Conservation (phyloP, 331 rosid genomes). For the Erythrophleum ivorense region DNA sequence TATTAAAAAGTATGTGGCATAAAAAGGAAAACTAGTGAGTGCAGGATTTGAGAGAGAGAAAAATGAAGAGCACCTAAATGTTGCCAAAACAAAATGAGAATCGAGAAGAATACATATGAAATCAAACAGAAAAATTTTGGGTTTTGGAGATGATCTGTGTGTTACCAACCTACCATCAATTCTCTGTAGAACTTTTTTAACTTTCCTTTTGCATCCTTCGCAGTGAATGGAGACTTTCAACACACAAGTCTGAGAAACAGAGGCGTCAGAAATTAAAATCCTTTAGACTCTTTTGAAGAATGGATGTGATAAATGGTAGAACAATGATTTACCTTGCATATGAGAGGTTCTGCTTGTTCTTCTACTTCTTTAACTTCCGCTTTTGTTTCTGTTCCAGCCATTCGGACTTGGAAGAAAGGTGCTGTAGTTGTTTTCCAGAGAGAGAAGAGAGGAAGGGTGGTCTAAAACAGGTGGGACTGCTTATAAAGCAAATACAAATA, state of each 20-base stretch:
- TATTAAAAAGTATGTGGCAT: neutral
- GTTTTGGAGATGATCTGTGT: constrained; percentile 1
- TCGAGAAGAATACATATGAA: neutral
- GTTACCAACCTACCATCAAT: constrained; percentile 55
- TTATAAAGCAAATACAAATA: constrained; percentile 39
- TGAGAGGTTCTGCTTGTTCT: constrained; percentile 49
- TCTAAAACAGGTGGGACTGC: constrained; percentile 24
- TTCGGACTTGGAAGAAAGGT: constrained; percentile 39
- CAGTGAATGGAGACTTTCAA: constrained; percentile 85
- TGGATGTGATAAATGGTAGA: neutral
- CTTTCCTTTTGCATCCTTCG: constrained; percentile 75
- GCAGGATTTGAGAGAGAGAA: neutral
- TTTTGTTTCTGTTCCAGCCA: constrained; percentile 63
- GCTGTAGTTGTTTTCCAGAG: constrained; percentile 20
- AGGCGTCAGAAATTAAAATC: constrained; percentile 29
- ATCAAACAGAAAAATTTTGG: neutral
- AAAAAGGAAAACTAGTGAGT: neutral
- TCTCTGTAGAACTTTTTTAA: constrained; percentile 52
- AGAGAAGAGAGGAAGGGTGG: constrained; percentile 36
- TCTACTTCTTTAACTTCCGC: constrained; percentile 48
- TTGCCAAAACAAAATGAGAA: neutral
- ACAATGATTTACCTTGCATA: constrained; percentile 55
- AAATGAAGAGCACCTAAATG: neutral
- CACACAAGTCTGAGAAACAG: constrained; percentile 57
- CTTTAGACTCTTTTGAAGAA: neutral